phyloP scores from a whole-genome alignment of 208 protist species.

The Trypanosoma vivax region DNA sequence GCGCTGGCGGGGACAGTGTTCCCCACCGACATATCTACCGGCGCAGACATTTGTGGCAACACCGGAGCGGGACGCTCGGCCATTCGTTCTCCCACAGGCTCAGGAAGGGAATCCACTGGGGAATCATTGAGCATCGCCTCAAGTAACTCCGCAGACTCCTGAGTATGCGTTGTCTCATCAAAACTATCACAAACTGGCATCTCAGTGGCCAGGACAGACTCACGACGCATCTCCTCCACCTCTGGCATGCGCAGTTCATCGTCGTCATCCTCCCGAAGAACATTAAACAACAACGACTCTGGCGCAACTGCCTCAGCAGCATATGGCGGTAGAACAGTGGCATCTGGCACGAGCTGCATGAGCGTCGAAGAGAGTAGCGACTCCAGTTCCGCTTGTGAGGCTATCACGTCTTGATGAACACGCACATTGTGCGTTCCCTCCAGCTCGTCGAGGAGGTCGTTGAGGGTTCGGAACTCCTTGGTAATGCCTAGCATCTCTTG shows the following conservation, averaged over 20 bases:
- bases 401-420: constrained; percentile 67
- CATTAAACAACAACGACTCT: constrained; percentile 57
- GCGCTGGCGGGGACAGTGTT: constrained; percentile 55
- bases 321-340: constrained; percentile 70
- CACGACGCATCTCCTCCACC: constrained; percentile 42
- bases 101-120: constrained; percentile 14
- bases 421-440: constrained; percentile 39
- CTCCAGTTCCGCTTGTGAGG: constrained; percentile 67
- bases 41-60: constrained; percentile 23
- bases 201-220: constrained; percentile 31
- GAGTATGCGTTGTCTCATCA: constrained; percentile 45
- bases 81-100: constrained; percentile 5
- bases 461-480: constrained; percentile 66
- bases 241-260: constrained; percentile 31
- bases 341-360: constrained; percentile 76
- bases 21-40: constrained; percentile 41
- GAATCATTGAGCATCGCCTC: constrained; percentile 69
- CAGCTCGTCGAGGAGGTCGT: constrained; percentile 64
- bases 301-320: constrained; percentile 50
- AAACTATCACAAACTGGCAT: constrained; percentile 8
- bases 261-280: constrained; percentile 26
- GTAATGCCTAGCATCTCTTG: constrained; percentile 55
- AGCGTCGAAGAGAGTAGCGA: constrained; percentile 73
- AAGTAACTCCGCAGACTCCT: constrained; percentile 70
- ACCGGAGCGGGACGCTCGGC: no score